A percentile compares a stretch with the other conserved stretches of the same genome.
Evolutionary conservation across 2,329 filamentous ascomycete species (phyloP).

Genomic region (Venturia nashicola): DNA sequence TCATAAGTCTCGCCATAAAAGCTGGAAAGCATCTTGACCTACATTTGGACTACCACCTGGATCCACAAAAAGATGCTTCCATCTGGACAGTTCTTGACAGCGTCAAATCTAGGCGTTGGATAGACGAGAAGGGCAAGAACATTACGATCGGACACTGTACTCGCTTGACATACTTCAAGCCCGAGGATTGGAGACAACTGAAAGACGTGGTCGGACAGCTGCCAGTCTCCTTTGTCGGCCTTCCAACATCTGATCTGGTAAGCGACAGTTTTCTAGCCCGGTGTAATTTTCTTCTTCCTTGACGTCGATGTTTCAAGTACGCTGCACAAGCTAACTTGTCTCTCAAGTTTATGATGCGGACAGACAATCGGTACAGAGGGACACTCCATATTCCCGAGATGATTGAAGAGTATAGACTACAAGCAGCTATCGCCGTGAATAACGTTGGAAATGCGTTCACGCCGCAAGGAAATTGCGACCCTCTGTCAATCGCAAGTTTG

Average conservation of each 20-base stretch:
- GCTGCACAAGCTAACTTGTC: not conserved
- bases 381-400: slow-evolving; percentile 50
- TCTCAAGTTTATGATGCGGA: slow-evolving; percentile 50
- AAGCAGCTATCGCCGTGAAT: slow-evolving; percentile 53
- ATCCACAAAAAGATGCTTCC: slow-evolving; percentile 35
- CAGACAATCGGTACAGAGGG: slow-evolving; percentile 36
- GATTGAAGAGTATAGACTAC: slow-evolving; percentile 45
- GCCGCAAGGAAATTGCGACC: slow-evolving; percentile 55
- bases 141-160: slow-evolving; percentile 54
- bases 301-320: not conserved
- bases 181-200: slow-evolving; percentile 38
- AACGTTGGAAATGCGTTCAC: slow-evolving; percentile 68
- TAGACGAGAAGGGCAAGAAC: slow-evolving; percentile 17
- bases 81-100: slow-evolving; percentile 42
- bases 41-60: slow-evolving; percentile 59
- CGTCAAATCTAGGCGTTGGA: slow-evolving; percentile 41
- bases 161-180: slow-evolving; percentile 44
- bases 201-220: slow-evolving; percentile 37
- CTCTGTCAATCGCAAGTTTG: slow-evolving; percentile 48
- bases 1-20: slow-evolving; percentile 41
- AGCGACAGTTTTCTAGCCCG: not conserved
- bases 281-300: not conserved
- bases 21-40: slow-evolving; percentile 51
- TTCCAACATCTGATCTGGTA: slow-evolving; percentile 54
- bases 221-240: slow-evolving; percentile 53